These are phyloP conservation scores for Enterospora canceri DNA, from an alignment of 371 early-diverging fungal genomes.

Conservation along the genomic window DNA sequence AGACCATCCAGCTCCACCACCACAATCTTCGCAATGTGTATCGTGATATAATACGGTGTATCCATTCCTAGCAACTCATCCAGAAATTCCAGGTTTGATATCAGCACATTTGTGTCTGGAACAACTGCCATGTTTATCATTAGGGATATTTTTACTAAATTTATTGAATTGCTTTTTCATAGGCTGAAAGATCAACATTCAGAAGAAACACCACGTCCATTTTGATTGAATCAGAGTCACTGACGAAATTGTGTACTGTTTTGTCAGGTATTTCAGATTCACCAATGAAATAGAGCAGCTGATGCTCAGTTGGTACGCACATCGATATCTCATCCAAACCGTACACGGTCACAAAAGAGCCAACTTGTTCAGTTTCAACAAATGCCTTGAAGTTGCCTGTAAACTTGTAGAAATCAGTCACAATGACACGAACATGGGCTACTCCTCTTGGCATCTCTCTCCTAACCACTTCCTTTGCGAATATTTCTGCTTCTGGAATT, in stretches of 20 bases:
- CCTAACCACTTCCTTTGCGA: neutral
- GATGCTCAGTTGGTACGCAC: neutral
- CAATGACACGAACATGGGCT: neutral
- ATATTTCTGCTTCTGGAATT: neutral
- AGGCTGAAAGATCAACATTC: too few relatives aligned
- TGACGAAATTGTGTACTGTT: too few relatives aligned
- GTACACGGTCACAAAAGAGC: neutral
- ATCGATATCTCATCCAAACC: neutral
- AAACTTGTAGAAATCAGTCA: neutral
- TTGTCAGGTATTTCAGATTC: too few relatives aligned
- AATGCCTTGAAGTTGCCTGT: neutral
- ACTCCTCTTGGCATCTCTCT: neutral
- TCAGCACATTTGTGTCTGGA: conserved; percentile 44
- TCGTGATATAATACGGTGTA: conserved; percentile 3
- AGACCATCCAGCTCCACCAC: conserved; percentile 28
- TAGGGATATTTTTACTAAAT: neutral
- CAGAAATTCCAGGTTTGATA: conserved; percentile 23
- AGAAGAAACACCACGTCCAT: too few relatives aligned
- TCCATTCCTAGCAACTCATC: conserved; percentile 7
- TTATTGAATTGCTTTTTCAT: too few relatives aligned
- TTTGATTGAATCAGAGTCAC: too few relatives aligned
- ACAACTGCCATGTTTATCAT: conserved; percentile 24
- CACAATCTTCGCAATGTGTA: conserved; percentile 32
- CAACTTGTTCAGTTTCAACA: neutral
- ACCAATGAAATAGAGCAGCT: neutral